Percentiles rank a stretch among this genome's conserved stretches.
Evolutionary conservation across 2,329 filamentous ascomycete species (phyloP).

Genomic region (Coniochaeta ligniaria): DNA sequence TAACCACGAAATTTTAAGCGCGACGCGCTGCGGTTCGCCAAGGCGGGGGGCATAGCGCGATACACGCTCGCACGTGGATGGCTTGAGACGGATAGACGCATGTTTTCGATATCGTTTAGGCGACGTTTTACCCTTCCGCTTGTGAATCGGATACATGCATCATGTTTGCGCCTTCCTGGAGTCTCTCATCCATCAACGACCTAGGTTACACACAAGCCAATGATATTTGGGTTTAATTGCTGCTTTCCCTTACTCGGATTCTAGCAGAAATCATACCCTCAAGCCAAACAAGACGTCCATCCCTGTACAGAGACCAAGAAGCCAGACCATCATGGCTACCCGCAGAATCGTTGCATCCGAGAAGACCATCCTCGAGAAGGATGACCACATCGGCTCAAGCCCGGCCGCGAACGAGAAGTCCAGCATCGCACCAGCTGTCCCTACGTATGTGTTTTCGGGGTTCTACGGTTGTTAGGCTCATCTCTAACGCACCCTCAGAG

Average conservation of each 20-base stretch:
- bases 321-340: slow-evolving; percentile 53
- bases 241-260: not conserved
- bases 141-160: not conserved
- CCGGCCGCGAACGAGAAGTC: slow-evolving; percentile 48
- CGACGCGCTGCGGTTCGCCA: not conserved
- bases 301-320: not conserved
- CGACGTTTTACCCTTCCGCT: not conserved
- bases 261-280: not conserved
- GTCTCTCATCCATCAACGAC: not conserved
- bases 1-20: not conserved
- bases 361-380: slow-evolving; percentile 58
- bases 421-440: slow-evolving; percentile 75
- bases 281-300: not conserved
- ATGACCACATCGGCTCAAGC: slow-evolving; percentile 35
- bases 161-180: not conserved
- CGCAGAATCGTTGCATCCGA: slow-evolving; percentile 58
- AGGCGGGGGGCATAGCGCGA: not conserved
- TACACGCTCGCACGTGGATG: not conserved
- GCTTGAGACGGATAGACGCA: not conserved
- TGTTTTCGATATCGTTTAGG: not conserved
- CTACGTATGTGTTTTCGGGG: slow-evolving; percentile 50
- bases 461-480: slow-evolving; percentile 2
- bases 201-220: not conserved
- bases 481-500: slow-evolving; percentile 34
- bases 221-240: not conserved